Percentiles rank a stretch among this genome's conserved stretches.
These are phyloP conservation scores for Globisporangium camurandrum DNA, from an alignment of 352 stramenopile species.

Conservation along the genomic window DNA sequence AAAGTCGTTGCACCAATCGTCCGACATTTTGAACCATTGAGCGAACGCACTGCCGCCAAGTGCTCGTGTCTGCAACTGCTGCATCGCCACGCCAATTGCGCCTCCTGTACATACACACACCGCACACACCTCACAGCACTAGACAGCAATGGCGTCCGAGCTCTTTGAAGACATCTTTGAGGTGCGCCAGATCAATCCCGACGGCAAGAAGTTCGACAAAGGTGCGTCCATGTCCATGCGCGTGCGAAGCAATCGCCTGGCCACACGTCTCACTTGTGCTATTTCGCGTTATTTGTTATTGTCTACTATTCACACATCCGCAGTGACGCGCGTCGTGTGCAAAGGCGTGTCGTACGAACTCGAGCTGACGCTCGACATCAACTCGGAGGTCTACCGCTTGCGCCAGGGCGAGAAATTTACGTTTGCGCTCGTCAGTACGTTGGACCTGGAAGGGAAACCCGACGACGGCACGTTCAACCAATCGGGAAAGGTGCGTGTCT, in stretches of 20 bases:
- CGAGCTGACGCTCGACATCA: slow-evolving; percentile 96
- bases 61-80: no score
- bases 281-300: neutral
- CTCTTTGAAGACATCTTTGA: slow-evolving; percentile 99
- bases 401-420: slow-evolving; percentile 96
- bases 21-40: no score
- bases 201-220: slow-evolving; percentile 97
- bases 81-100: no score
- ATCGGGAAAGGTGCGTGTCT: slow-evolving; percentile 68
- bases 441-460: slow-evolving; percentile 95
- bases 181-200: slow-evolving; percentile 94
- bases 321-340: slow-evolving; percentile 94
- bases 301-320: neutral
- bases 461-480: slow-evolving; percentile 94
- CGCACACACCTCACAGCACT: neutral
- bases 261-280: neutral
- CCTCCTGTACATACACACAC: no score
- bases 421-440: slow-evolving; percentile 92
- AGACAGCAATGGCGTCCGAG: slow-evolving; percentile 68
- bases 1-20: no score
- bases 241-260: neutral
- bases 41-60: no score
- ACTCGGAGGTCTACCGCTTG: slow-evolving; percentile 96
- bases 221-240: slow-evolving; percentile 46
- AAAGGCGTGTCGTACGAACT: slow-evolving; percentile 97